phyloP scores from a whole-genome alignment of 1,284 basidiomycete genomes.

The Lignosus rhinocerotis region DNA sequence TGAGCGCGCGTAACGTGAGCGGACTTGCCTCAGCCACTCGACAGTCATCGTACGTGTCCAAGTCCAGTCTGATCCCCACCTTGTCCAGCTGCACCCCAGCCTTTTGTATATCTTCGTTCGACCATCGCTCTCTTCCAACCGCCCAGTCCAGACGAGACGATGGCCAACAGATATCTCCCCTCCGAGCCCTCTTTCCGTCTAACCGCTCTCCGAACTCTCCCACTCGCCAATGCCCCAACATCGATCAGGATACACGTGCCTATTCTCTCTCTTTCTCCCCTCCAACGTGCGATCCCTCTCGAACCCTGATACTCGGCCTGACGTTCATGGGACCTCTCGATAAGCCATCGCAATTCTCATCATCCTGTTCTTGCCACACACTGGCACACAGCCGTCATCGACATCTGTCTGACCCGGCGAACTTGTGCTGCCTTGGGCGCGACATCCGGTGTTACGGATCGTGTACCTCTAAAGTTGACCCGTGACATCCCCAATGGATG shows the following conservation, averaged over 20 bases:
- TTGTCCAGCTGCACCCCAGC: not conserved
- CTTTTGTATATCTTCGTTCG: conserved; percentile 2
- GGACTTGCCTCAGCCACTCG: conserved; percentile 13
- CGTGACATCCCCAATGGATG: not conserved
- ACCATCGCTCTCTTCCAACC: not conserved
- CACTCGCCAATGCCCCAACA: not conserved
- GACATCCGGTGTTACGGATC: not conserved
- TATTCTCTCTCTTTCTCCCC: conserved; percentile 1
- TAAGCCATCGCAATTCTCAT: conserved; percentile 12
- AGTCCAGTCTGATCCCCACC: not conserved
- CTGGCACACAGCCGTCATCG: not conserved
- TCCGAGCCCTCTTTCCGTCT: not conserved
- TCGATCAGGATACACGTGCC: conserved; percentile 20
- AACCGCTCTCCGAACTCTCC: not conserved
- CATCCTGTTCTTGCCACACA: not conserved
- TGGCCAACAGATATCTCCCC: not conserved
- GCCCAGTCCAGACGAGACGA: not conserved
- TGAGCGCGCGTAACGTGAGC: conserved; percentile 16
- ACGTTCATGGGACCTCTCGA: conserved; percentile 3
- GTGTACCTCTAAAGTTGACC: not conserved
- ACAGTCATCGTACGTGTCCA: conserved; percentile 1
- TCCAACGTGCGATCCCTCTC: conserved; percentile 23
- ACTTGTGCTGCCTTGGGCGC: not conserved
- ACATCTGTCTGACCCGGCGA: not conserved
- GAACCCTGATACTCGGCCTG: not conserved